Conservation (phyloP, 116 monocot species). For the Posidonia oceanica region DNA sequence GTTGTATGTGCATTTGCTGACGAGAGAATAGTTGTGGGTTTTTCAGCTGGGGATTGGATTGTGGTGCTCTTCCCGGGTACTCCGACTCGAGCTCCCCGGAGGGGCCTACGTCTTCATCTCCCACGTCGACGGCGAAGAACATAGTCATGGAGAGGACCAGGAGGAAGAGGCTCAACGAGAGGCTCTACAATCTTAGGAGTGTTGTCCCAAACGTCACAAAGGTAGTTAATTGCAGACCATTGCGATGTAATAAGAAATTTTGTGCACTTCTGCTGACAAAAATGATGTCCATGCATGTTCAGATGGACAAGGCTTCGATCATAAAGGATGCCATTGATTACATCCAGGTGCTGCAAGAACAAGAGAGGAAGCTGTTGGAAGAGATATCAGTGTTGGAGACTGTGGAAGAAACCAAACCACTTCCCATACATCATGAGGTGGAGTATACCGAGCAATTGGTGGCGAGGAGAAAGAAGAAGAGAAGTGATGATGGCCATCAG, state of each 20-base stretch:
- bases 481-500: not conserved
- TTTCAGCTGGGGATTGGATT: constrained; percentile 37
- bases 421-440: not conserved
- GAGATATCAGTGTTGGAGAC: constrained; percentile 28
- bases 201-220: constrained; percentile 85
- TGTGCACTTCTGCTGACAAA: not conserved
- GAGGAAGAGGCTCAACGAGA: constrained; percentile 60
- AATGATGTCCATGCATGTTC: not conserved
- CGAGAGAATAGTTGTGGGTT: not conserved
- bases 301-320: constrained; percentile 88
- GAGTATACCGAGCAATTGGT: not conserved
- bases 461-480: not conserved
- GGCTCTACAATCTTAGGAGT: constrained; percentile 73
- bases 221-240: constrained; percentile 11
- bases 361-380: constrained; percentile 46
- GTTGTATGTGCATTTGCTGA: no score
- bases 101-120: constrained; percentile 9
- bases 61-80: constrained; percentile 17
- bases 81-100: constrained; percentile 52
- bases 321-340: constrained; percentile 81
- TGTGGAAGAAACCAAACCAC: not conserved
- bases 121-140: constrained; percentile 39
- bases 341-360: constrained; percentile 60
- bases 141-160: constrained; percentile 66
- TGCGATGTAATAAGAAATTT: no score